Evolutionary conservation across 2,329 filamentous ascomycete species (phyloP), one percentile per base, ranked within the genome.

Genomic region (Colletotrichum abscissum): DNA sequence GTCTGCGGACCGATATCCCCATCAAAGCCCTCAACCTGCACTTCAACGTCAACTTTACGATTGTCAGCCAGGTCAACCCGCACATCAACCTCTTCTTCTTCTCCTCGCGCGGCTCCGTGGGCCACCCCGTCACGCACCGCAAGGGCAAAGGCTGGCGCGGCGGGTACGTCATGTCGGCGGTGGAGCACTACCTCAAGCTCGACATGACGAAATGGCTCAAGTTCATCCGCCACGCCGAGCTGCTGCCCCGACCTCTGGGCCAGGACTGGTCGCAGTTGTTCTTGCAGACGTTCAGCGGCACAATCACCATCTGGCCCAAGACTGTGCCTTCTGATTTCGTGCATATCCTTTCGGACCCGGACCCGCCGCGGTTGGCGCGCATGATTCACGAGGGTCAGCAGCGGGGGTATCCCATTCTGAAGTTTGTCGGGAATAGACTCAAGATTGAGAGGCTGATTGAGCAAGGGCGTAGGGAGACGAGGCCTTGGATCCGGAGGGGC

Each of bases 31-130:
- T 99, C 64, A 98, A 99, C 81, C 88, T 98, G 1, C 95, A 98
- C 80, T 99, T 99, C 87, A 98, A 98, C 81, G 97, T 98, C 82
- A 98, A 97, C 81, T 99, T 98, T 82, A 96, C 94, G 76, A 95
- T 99, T 76, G 97, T 92, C 77, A 89, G 88, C 77, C 90, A 95
- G 84, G 96, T 98, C 62, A 99, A 99, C 81, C 97, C 97, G 1
- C 97, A 99, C 81, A 96, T 99, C 82, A 98, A 98, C 79, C 91
- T 98, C 33, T 99, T 99, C 88, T 98, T 99, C 89, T 99, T 98
- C 87, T 97, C 94, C 35, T 97, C 95, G 0, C 91, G 97, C 38
- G 97, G 97, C 14, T 93, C 94, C 0, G 96, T 98, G 11, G 97
- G 97, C 5, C 92, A 94, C 65, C 97, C 97, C 11, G 97, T 98